These are phyloP conservation scores for Melastoma candidum DNA, from an alignment of 441 rosid species.

Conservation along the genomic window DNA sequence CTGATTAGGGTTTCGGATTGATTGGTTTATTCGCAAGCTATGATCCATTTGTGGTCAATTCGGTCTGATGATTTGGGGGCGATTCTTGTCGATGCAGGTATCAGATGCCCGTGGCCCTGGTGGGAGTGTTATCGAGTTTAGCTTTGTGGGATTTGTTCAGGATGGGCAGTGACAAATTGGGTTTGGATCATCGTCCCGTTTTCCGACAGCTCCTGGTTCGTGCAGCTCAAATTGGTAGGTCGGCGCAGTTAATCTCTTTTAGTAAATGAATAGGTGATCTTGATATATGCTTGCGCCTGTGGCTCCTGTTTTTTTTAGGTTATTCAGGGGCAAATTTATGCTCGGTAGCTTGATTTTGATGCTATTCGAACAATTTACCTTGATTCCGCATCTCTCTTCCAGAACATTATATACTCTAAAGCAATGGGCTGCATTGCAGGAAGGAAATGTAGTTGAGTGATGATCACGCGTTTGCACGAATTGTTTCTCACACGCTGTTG, in stretches of 20 bases:
- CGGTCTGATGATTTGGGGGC: constrained; percentile 8
- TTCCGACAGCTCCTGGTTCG: constrained; percentile 43
- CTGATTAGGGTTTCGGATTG: background rate
- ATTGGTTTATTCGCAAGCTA: constrained; percentile 1
- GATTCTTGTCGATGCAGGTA: constrained; percentile 29
- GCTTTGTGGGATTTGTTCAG: constrained; percentile 84
- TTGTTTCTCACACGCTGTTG: background rate
- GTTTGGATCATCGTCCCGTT: constrained; percentile 49
- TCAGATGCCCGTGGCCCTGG: constrained; percentile 85
- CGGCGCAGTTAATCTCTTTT: constrained; percentile 1
- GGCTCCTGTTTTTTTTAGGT: too few relatives aligned
- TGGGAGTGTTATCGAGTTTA: constrained; percentile 71
- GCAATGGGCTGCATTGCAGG: too few relatives aligned
- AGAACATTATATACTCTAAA: too few relatives aligned
- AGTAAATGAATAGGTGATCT: background rate
- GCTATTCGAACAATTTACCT: too few relatives aligned
- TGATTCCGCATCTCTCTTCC: too few relatives aligned
- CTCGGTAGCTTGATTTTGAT: too few relatives aligned
- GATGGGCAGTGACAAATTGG: constrained; percentile 58
- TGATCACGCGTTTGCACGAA: too few relatives aligned
- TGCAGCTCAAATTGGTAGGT: constrained; percentile 71
- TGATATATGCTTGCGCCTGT: too few relatives aligned
- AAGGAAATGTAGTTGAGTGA: too few relatives aligned
- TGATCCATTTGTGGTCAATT: background rate
- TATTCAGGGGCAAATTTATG: too few relatives aligned